A percentile compares a stretch with the other conserved stretches of the same genome.
These are phyloP conservation scores for Prunus davidiana DNA, from an alignment of 306 rosid genomes.

Conservation along the genomic window DNA sequence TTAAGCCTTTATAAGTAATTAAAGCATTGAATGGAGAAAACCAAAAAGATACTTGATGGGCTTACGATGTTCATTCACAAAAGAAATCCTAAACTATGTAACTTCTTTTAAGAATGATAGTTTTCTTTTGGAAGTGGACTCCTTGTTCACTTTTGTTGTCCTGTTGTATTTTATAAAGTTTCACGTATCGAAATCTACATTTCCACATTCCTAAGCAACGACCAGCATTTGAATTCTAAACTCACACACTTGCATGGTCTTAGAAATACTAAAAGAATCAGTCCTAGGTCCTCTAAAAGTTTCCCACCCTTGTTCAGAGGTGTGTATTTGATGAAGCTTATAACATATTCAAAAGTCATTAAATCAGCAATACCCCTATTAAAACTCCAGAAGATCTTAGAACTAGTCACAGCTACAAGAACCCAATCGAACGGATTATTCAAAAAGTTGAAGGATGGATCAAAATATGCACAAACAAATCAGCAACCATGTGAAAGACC, in stretches of 20 bases:
- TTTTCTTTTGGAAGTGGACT: too few species aligned
- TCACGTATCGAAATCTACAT: not conserved
- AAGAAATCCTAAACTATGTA: not conserved
- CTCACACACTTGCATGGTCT: not conserved
- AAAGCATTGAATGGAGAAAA: not conserved
- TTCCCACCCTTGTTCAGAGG: not conserved
- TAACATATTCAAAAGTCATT: not conserved
- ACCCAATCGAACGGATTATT: not conserved
- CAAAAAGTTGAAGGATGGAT: not conserved
- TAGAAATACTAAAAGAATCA: not conserved
- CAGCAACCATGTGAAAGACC: not conserved
- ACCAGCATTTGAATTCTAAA: not conserved
- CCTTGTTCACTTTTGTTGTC: too few species aligned
- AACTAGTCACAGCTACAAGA: too few species aligned
- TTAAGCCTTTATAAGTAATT: not conserved
- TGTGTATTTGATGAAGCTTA: too few species aligned
- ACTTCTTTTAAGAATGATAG: not conserved
- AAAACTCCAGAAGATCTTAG: not conserved
- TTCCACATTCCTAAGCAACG: not conserved
- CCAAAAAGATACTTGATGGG: not conserved
- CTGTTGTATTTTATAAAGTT: too few species aligned
- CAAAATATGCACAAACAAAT: not conserved
- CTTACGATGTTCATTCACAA: not conserved
- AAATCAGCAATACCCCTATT: not conserved
- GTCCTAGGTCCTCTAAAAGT: not conserved